A percentile compares a stretch with the other conserved stretches of the same genome.
Evolutionary conservation across 1,139 yeast species (phyloP).

Genomic region (Scheffersomyces lignicola): DNA sequence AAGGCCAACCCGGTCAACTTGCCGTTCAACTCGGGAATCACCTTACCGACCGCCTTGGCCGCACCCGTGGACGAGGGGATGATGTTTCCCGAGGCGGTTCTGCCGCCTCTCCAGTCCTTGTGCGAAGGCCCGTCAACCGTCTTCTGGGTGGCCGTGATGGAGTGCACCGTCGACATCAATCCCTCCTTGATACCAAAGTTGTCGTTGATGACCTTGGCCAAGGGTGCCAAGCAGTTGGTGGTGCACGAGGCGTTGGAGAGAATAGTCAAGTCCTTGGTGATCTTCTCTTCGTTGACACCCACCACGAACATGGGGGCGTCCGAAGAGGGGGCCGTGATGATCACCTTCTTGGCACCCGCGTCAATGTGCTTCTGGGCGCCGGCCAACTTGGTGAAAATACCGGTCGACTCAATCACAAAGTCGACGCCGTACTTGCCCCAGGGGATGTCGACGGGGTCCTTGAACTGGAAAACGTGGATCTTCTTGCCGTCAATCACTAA

Average conservation of each 20-base stretch:
- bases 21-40: constrained; percentile 83
- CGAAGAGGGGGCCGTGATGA: constrained; percentile 84
- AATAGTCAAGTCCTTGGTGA: constrained; percentile 68
- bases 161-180: constrained; percentile 89
- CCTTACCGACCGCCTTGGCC: constrained; percentile 92
- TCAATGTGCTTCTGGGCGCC: constrained; percentile 80
- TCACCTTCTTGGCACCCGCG: constrained; percentile 88
- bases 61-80: constrained; percentile 92
- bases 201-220: constrained; percentile 81
- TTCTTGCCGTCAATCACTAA: constrained; percentile 67
- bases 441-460: constrained; percentile 77
- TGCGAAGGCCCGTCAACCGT: constrained; percentile 90
- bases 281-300: constrained; percentile 77
- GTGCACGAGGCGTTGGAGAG: constrained; percentile 89
- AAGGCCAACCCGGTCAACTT: constrained; percentile 87
- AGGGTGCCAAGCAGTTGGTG: constrained; percentile 88
- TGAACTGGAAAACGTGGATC: constrained; percentile 71
- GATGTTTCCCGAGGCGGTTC: constrained; percentile 88
- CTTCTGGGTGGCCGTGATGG: constrained; percentile 89
- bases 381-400: constrained; percentile 78
- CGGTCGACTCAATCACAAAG: constrained; percentile 84
- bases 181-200: constrained; percentile 81
- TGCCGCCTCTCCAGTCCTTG: constrained; percentile 96
- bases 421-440: constrained; percentile 81
- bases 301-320: constrained; percentile 89